Evolutionary conservation across 768 basidiomycete species (phyloP).

Genomic region (Leccinum subtestaceum): DNA sequence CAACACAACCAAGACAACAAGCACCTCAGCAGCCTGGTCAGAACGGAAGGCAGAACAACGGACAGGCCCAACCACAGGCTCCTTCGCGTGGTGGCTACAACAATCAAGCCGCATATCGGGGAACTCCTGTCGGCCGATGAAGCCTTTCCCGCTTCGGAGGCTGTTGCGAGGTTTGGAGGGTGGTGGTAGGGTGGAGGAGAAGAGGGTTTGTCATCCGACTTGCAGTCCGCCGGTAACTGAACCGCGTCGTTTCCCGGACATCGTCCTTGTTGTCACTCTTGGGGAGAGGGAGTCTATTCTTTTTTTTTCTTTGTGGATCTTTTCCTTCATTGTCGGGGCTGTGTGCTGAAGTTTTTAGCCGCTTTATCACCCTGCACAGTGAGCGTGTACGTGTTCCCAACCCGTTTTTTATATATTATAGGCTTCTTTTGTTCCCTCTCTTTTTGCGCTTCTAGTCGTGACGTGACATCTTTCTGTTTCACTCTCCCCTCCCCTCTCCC

Average conservation of each 20-base stretch:
- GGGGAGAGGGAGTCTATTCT: constrained; percentile 11
- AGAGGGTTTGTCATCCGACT: constrained; percentile 9
- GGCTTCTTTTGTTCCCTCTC: constrained; percentile 20
- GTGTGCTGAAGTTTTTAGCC: constrained; percentile 14
- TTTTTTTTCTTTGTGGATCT: constrained; percentile 11
- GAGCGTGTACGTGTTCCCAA: constrained; percentile 26
- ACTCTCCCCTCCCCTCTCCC: not conserved
- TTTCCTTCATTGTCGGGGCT: constrained; percentile 12
- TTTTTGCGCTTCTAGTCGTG: constrained; percentile 18
- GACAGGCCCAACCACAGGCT: constrained; percentile 20
- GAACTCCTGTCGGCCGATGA: constrained; percentile 30
- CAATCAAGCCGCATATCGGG: constrained; percentile 28
- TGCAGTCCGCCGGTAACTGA: constrained; percentile 11
- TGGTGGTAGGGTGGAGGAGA: not conserved
- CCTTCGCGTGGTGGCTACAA: constrained; percentile 22
- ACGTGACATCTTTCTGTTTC: constrained; percentile 16
- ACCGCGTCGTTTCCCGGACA: constrained; percentile 15
- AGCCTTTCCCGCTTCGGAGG: not conserved
- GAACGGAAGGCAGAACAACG: constrained; percentile 31
- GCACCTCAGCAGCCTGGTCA: constrained; percentile 23
- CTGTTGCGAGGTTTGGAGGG: not conserved
- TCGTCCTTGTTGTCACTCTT: constrained; percentile 9
- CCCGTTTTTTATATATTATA: constrained; percentile 31
- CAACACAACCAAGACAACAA: constrained; percentile 30
- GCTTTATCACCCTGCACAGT: constrained; percentile 5